Evolutionary conservation across 106 monocot species (phyloP), one percentile per base, ranked within the genome.

Genomic region (Dendrobium nobile): DNA sequence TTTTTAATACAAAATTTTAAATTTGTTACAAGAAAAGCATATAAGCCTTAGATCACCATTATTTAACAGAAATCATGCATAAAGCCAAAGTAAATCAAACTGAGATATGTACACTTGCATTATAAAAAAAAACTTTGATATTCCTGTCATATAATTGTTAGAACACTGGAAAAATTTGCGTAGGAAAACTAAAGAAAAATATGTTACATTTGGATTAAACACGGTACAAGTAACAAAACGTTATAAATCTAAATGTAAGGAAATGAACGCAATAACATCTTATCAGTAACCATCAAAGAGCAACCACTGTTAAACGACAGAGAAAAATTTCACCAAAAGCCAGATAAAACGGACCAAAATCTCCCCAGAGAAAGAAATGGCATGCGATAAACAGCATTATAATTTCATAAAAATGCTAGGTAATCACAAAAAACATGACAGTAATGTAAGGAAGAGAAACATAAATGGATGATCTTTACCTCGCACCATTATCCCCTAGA

Each of bases 401-500:
- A n/a, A 58, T 15, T 64, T 51, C 24, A 26, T 51, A 22, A 61
- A 22, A 61, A 61, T 61, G 61, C n/a, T n/a, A 61, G 4, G 37
- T 10, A 70, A 37, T 4, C 70, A 9, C 20, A 61, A 61, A 61
- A 61, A 37, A 37, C 1, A 70, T 70, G 13, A 70, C 33, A 16
- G 4, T 20, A 2, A 15, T 51, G 51, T 24, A 2, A 72, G 17
- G 5, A 1, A 40, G 15, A 44, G 17, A 28, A 74, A 44, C 74
- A 44, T 19, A 67, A 26, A 7, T 41, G 44, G 43, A 28, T 5
- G 41, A 28, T 16, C 18, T 75, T 44, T 84, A 96, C 96, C 96
- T 96, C 24, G 90, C 87, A 70, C 96, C 96, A 79, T 92, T 92
- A 77, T 96, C 96, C 16, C 96, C 93, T 41, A 96, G 75, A 51